phyloP scores from a whole-genome alignment of 257 asterid genomes.

The Rehmannia glutinosa region DNA sequence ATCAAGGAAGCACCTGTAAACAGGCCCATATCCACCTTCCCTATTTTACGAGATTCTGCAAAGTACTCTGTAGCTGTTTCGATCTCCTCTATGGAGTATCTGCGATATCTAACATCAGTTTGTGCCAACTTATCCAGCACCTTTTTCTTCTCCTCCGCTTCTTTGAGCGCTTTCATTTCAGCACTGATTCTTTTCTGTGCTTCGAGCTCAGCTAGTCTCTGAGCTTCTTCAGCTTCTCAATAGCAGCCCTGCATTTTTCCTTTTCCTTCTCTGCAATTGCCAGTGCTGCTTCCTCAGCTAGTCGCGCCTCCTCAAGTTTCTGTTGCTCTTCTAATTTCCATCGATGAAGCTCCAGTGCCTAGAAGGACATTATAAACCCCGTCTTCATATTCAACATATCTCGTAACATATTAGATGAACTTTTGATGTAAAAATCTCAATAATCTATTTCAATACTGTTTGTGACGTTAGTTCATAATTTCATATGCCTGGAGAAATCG shows the following conservation, averaged over 20 bases:
- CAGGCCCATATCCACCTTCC: constrained; percentile 97
- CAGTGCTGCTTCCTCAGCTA: constrained; percentile 75
- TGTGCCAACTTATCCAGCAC: constrained; percentile 50
- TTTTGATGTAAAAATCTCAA: neutral
- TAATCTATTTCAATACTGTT: too few relatives aligned
- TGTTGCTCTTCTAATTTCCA: constrained; percentile 80
- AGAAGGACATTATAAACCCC: neutral
- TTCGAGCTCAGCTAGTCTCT: constrained; percentile 83
- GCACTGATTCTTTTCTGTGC: constrained; percentile 73
- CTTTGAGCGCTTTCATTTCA: constrained; percentile 65
- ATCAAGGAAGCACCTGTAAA: constrained; percentile 65
- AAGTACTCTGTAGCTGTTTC: constrained; percentile 78
- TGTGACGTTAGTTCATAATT: too few relatives aligned
- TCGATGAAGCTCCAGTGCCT: constrained; percentile 86
- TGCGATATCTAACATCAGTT: constrained; percentile 64
- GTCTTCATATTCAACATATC: too few relatives aligned
- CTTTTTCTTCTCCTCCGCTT: constrained; percentile 72
- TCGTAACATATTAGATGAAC: too few relatives aligned
- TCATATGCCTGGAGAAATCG: too few relatives aligned
- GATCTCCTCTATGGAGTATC: constrained; percentile 73
- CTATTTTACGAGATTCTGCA: constrained; percentile 59
- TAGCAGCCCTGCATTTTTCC: constrained; percentile 71
- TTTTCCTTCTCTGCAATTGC: constrained; percentile 77
- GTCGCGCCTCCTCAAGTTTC: constrained; percentile 61
- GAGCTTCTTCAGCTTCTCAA: constrained; percentile 92